phyloP scores from a whole-genome alignment of 2,329 filamentous ascomycete genomes.

The Ceratocystis lukuohia region DNA sequence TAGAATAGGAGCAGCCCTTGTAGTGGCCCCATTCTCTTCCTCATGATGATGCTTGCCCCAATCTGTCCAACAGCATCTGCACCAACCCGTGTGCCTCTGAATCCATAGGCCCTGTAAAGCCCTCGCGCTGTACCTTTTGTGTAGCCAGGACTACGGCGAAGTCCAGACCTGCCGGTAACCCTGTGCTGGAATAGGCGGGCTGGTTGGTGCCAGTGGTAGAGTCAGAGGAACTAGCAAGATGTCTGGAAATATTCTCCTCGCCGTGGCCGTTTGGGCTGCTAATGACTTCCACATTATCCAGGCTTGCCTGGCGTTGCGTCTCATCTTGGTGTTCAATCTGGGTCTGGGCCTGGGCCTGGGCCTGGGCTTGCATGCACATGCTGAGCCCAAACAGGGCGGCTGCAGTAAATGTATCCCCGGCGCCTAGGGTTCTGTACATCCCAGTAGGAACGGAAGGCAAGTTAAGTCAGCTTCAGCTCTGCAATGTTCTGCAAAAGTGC shows the following conservation, averaged over 20 bases:
- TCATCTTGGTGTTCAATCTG: not conserved
- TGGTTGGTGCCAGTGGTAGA: no score
- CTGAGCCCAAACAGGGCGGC: slow-evolving; percentile 52
- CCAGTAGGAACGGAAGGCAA: slow-evolving; percentile 14
- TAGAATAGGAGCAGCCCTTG: no score
- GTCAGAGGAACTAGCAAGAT: not conserved
- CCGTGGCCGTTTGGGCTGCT: not conserved
- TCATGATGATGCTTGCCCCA: not conserved
- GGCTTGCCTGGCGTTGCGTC: not conserved
- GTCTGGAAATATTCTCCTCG: not conserved
- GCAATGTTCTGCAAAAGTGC: not conserved
- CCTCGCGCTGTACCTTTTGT: slow-evolving; percentile 52
- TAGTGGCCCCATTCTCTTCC: not conserved
- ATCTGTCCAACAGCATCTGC: not conserved
- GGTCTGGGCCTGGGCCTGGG: slow-evolving; percentile 20
- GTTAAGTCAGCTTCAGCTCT: not conserved
- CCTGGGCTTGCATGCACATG: slow-evolving; percentile 27
- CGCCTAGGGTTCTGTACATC: slow-evolving; percentile 49
- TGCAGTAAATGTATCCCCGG: slow-evolving; percentile 64
- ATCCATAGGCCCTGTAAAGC: slow-evolving; percentile 42
- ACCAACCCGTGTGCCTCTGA: slow-evolving; percentile 12
- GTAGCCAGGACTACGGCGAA: slow-evolving; percentile 57
- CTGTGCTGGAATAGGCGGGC: not conserved
- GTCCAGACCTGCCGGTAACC: slow-evolving; percentile 31
- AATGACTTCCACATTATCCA: not conserved